phyloP scores from a whole-genome alignment of 2,329 filamentous ascomycete species.

The Exserohilum turcica region DNA sequence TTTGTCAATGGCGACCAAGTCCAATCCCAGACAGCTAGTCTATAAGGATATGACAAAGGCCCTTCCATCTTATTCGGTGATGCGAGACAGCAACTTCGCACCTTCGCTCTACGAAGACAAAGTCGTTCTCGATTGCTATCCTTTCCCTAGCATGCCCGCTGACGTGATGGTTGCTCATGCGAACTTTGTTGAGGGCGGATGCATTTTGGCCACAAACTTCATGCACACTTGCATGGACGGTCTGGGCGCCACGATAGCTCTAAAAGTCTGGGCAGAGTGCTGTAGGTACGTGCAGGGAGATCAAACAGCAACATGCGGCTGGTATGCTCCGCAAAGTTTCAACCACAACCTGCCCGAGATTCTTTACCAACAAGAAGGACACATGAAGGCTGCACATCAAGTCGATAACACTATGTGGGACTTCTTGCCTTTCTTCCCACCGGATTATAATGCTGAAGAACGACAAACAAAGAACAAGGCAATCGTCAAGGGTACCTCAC shows the following conservation, averaged over 20 bases:
- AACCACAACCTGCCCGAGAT: slow-evolving; percentile 30
- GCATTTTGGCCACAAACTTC: slow-evolving; percentile 25
- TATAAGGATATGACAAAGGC: slow-evolving; percentile 23
- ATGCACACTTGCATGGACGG: slow-evolving; percentile 29
- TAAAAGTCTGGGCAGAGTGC: slow-evolving; percentile 31
- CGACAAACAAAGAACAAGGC: not conserved
- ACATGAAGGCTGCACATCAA: slow-evolving; percentile 15
- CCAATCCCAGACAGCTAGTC: slow-evolving; percentile 2
- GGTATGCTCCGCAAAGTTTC: slow-evolving; percentile 28
- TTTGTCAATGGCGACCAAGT: not conserved
- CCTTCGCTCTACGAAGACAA: slow-evolving; percentile 25
- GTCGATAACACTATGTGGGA: slow-evolving; percentile 24
- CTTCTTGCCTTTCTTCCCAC: slow-evolving; percentile 22
- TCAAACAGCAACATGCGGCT: slow-evolving; percentile 21
- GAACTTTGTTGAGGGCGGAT: slow-evolving; percentile 36
- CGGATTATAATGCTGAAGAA: slow-evolving; percentile 9
- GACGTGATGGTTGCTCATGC: slow-evolving; percentile 33
- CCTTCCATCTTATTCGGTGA: slow-evolving; percentile 21
- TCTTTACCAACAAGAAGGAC: slow-evolving; percentile 20
- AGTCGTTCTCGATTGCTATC: slow-evolving; percentile 10
- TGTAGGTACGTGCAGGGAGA: slow-evolving; percentile 32
- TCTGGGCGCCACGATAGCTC: slow-evolving; percentile 22
- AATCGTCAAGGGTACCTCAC: slow-evolving; percentile 12
- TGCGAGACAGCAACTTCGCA: slow-evolving; percentile 20
- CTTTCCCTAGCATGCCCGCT: slow-evolving; percentile 20